These are phyloP conservation scores for Moesziomyces sp. DNA, from an alignment of 1,284 basidiomycete species.

Conservation along the genomic window DNA sequence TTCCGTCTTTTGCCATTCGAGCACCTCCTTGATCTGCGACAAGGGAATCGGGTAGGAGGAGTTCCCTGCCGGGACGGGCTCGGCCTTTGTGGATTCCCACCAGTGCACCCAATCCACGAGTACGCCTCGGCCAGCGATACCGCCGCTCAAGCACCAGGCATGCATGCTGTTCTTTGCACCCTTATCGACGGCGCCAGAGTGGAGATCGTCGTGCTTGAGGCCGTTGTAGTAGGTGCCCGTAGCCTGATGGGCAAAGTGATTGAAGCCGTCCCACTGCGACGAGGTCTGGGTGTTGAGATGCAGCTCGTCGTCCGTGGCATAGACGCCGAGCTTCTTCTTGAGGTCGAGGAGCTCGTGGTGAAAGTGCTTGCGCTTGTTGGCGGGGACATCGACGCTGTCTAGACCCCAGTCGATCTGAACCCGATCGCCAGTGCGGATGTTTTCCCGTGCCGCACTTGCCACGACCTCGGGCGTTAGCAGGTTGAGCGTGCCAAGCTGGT, in stretches of 20 bases:
- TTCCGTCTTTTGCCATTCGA: constrained; percentile 27
- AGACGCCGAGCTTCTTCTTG: constrained; percentile 35
- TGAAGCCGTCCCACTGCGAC: constrained; percentile 49
- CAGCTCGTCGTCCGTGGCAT: constrained; percentile 45
- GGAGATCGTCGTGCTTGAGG: constrained; percentile 34
- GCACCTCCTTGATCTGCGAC: constrained; percentile 33
- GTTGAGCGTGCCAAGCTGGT: constrained; percentile 38
- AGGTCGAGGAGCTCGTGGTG: constrained; percentile 38
- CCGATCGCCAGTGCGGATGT: constrained; percentile 38
- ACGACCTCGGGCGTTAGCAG: constrained; percentile 35
- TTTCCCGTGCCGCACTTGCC: constrained; percentile 25
- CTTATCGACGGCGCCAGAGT: constrained; percentile 27
- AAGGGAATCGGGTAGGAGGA: constrained; percentile 33
- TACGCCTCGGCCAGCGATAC: constrained; percentile 39
- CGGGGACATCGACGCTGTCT: constrained; percentile 42
- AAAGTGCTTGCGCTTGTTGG: constrained; percentile 28
- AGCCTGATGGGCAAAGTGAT: constrained; percentile 39
- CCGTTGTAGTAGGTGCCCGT: constrained; percentile 37
- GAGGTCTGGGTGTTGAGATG: constrained; percentile 48
- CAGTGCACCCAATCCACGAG: constrained; percentile 48
- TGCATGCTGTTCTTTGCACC: constrained; percentile 35
- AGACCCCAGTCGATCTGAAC: constrained; percentile 48
- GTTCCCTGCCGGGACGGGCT: constrained; percentile 27
- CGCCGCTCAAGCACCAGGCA: constrained; percentile 34
- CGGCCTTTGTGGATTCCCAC: constrained; percentile 39